Conservation (phyloP, 768 basidiomycete species). For the Lepiota venenata region DNA sequence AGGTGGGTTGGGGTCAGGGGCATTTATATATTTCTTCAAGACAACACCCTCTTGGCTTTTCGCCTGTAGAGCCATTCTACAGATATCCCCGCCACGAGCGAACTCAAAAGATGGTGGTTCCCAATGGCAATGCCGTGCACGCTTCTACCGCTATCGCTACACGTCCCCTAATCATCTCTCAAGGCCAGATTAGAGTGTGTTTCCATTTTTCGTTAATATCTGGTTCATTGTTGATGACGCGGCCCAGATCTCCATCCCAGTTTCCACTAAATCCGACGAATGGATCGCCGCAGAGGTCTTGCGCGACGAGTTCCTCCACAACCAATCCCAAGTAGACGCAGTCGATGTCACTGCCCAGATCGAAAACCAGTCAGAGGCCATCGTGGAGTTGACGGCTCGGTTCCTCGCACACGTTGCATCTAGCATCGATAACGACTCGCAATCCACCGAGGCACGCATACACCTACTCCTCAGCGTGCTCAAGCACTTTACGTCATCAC, state of each 20-base stretch:
- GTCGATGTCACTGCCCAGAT: conserved; percentile 49
- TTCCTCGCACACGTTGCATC: conserved; percentile 78
- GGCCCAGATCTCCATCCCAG: conserved; percentile 77
- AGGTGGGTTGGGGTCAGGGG: conserved; percentile 38
- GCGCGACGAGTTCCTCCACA: conserved; percentile 80
- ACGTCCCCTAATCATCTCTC: conserved; percentile 45
- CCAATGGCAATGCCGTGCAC: conserved; percentile 34
- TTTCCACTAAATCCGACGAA: conserved; percentile 74
- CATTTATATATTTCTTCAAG: conserved; percentile 31
- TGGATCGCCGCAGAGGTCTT: conserved; percentile 94
- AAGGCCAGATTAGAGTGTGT: conserved; percentile 52
- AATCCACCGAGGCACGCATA: conserved; percentile 49
- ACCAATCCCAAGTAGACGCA: conserved; percentile 54
- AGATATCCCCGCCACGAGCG: conserved; percentile 19
- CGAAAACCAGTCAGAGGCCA: conserved; percentile 58
- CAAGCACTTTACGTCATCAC: conserved; percentile 72
- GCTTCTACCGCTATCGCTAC: conserved; percentile 35
- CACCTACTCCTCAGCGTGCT: conserved; percentile 73
- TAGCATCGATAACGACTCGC: conserved; percentile 53
- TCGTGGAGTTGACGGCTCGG: conserved; percentile 75
- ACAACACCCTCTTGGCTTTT: conserved; percentile 19
- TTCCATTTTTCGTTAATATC: neutral
- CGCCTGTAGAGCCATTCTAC: conserved; percentile 21
- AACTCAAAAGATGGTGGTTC: conserved; percentile 33
- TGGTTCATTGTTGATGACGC: conserved; percentile 7